Evolutionary conservation across 495 filamentous ascomycete species (phyloP).

Genomic region (Massariosphaeria phaeospora): DNA sequence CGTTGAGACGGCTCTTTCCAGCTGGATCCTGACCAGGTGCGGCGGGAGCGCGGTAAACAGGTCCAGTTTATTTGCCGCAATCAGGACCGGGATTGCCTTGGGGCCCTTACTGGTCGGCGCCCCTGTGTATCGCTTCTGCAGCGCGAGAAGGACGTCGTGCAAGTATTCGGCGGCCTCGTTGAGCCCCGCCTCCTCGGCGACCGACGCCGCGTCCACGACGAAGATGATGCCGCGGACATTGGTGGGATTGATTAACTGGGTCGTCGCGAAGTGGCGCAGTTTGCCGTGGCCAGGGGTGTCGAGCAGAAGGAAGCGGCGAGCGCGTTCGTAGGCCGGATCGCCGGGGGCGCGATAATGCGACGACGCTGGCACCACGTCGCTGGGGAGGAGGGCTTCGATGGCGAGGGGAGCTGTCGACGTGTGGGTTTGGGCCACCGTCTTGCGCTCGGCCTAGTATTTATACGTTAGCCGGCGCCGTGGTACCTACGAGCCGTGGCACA

Average conservation of each 20-base stretch:
- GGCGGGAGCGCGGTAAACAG: constrained; percentile 89
- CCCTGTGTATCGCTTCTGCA: constrained; percentile 68
- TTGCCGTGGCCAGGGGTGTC: constrained; percentile 97
- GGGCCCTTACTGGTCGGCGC: constrained; percentile 56
- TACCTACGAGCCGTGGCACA: neutral
- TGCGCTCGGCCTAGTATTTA: constrained; percentile 47
- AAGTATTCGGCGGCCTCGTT: constrained; percentile 71
- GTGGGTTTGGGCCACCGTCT: constrained; percentile 57
- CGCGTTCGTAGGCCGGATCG: constrained; percentile 61
- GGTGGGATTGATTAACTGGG: constrained; percentile 42
- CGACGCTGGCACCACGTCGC: constrained; percentile 56
- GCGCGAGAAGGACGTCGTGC: constrained; percentile 72
- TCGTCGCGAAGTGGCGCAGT: constrained; percentile 54
- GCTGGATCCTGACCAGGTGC: constrained; percentile 62
- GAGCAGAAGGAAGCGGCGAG: constrained; percentile 66
- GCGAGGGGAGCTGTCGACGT: constrained; percentile 71
- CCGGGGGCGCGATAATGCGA: constrained; percentile 65
- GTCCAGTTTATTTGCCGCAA: constrained; percentile 93
- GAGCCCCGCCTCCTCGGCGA: constrained; percentile 53
- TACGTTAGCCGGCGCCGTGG: constrained; percentile 8
- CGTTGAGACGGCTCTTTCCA: constrained; percentile 78
- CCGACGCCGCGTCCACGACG: constrained; percentile 75
- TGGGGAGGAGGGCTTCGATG: constrained; percentile 62
- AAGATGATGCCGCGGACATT: constrained; percentile 73
- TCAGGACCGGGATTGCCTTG: constrained; percentile 63